Conservation (phyloP, 108 stramenopile genomes). For the Nitzschia putrida region DNA sequence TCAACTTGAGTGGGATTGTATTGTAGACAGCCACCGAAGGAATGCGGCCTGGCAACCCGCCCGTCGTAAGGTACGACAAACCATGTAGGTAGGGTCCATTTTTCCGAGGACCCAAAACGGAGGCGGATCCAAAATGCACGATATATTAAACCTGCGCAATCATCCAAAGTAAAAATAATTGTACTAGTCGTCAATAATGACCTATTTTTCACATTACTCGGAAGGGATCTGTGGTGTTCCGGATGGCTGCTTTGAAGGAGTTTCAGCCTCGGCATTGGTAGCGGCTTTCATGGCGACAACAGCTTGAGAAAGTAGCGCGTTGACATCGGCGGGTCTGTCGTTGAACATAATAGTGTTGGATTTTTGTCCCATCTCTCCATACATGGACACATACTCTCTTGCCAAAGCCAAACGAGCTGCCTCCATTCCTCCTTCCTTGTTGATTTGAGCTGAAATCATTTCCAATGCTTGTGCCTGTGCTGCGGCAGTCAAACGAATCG, state of each 20-base stretch:
- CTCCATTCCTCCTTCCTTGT: slow-evolving; percentile 72
- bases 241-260: not conserved
- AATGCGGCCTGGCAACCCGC: not conserved
- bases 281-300: slow-evolving; percentile 67
- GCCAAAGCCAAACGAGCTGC: slow-evolving; percentile 93
- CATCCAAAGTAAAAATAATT: not conserved
- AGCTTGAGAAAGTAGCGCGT: slow-evolving; percentile 82
- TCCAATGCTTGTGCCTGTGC: slow-evolving; percentile 90
- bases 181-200: not conserved
- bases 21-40: slow-evolving; percentile 27
- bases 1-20: slow-evolving; percentile 57
- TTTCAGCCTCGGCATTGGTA: not conserved
- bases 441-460: slow-evolving; percentile 63
- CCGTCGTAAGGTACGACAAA: not conserved
- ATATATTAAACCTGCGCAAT: not conserved
- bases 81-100: not conserved
- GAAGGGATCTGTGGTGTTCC: not conserved
- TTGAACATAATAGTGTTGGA: slow-evolving; percentile 97
- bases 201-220: not conserved
- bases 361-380: slow-evolving; percentile 93
- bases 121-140: not conserved
- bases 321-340: slow-evolving; percentile 90
- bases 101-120: not conserved
- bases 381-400: slow-evolving; percentile 93
- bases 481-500: slow-evolving; percentile 76